Percentiles rank a stretch among this genome's conserved stretches.
These are phyloP conservation scores for Exobasidium rhododendri DNA, from an alignment of 1,284 basidiomycete genomes.

Conservation along the genomic window DNA sequence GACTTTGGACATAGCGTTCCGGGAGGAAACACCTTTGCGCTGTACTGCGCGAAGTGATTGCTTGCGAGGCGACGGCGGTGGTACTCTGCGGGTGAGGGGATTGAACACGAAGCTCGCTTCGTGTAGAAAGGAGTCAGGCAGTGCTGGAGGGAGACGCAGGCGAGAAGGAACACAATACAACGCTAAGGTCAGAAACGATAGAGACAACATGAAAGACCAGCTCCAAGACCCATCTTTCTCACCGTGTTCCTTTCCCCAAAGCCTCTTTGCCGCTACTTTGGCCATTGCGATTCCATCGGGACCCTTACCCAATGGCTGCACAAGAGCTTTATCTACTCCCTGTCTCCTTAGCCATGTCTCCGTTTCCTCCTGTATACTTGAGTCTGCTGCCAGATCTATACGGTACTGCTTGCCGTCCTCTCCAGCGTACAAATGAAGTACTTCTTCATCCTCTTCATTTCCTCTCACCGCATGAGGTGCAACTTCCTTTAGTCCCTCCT, in stretches of 20 bases:
- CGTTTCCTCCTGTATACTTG: slow-evolving; percentile 14
- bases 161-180: too few relatives aligned
- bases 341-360: slow-evolving; percentile 32
- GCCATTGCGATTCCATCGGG: slow-evolving; percentile 40
- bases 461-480: slow-evolving; percentile 15
- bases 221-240: slow-evolving; percentile 13
- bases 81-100: slow-evolving; percentile 45
- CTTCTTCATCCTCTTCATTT: slow-evolving; percentile 11
- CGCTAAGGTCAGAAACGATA: slow-evolving; percentile 13
- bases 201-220: background rate
- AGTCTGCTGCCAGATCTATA: background rate
- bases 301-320: slow-evolving; percentile 32
- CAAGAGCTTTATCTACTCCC: slow-evolving; percentile 29
- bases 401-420: slow-evolving; percentile 1
- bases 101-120: slow-evolving; percentile 52
- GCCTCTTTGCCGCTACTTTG: slow-evolving; percentile 33
- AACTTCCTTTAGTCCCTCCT: slow-evolving; percentile 25
- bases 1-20: background rate
- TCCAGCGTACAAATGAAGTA: background rate
- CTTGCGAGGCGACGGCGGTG: slow-evolving; percentile 42
- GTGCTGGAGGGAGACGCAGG: too few relatives aligned
- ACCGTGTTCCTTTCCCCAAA: slow-evolving; percentile 31
- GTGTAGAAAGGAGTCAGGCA: slow-evolving; percentile 43
- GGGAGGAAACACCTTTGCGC: slow-evolving; percentile 2
- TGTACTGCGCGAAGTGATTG: slow-evolving; percentile 11